phyloP scores from a whole-genome alignment of 2,329 filamentous ascomycete genomes.

The Lizonia empirigonia region DNA sequence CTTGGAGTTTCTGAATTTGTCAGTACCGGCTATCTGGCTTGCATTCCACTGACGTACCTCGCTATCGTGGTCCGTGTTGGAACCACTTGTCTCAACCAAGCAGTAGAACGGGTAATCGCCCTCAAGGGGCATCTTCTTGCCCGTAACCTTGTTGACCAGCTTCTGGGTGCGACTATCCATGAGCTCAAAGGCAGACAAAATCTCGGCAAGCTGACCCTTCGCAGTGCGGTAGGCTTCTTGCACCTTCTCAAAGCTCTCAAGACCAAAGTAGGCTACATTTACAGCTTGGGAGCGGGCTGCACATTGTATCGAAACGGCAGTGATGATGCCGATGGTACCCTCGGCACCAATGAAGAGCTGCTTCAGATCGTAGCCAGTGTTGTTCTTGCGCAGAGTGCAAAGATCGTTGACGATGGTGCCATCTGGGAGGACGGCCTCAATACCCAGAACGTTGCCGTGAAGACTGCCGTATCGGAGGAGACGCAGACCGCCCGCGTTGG shows the following conservation, averaged over 20 bases:
- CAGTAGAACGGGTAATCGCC: conserved; percentile 92
- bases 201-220: conserved; percentile 89
- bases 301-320: conserved; percentile 85
- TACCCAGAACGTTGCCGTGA: conserved; percentile 88
- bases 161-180: conserved; percentile 89
- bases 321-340: conserved; percentile 93
- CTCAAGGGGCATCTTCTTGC: conserved; percentile 80
- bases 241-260: conserved; percentile 88
- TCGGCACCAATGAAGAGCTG: conserved; percentile 96
- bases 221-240: conserved; percentile 86
- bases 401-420: conserved; percentile 92
- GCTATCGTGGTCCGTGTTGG: conserved; percentile 89
- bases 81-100: conserved; percentile 93
- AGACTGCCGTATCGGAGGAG: conserved; percentile 91
- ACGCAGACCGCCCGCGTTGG: conserved; percentile 90
- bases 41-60: conserved; percentile 48
- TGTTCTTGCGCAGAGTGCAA: conserved; percentile 90
- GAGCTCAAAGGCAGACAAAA: conserved; percentile 94
- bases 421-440: conserved; percentile 92
- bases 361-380: conserved; percentile 97
- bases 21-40: background rate
- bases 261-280: conserved; percentile 93
- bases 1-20: conserved; percentile 73
- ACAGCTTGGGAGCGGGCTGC: conserved; percentile 85
- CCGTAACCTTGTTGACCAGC: conserved; percentile 65